A percentile compares a stretch with the other conserved stretches of the same genome.
These are phyloP conservation scores for Vigna radiata DNA, from an alignment of 306 rosid species.

Conservation along the genomic window DNA sequence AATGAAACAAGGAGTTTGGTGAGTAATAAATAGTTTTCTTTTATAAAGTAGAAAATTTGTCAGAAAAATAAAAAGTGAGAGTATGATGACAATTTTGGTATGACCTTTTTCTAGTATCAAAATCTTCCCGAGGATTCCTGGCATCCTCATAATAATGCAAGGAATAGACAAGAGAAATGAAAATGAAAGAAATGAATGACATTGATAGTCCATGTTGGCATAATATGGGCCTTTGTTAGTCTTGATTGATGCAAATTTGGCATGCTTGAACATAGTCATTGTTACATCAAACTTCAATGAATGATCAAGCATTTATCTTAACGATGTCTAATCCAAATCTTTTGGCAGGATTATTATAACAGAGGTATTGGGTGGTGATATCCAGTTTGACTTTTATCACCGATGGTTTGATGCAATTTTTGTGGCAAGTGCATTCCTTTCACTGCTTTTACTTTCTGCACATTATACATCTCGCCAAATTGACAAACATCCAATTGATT, in stretches of 20 bases:
- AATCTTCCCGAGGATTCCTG: not conserved
- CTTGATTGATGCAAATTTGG: constrained; percentile 22
- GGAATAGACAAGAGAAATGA: constrained; percentile 14
- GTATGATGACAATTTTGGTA: not conserved
- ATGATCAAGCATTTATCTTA: constrained; percentile 13
- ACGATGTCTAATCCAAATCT: constrained; percentile 37
- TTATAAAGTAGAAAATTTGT: constrained; percentile 5
- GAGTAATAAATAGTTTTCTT: constrained; percentile 12
- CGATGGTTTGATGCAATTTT: constrained; percentile 99
- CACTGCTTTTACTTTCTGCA: constrained; percentile 91
- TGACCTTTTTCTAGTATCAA: not conserved
- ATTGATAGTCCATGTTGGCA: not conserved
- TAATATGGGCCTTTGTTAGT: constrained; percentile 13
- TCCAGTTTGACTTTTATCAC: constrained; percentile 97
- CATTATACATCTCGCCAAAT: constrained; percentile 95
- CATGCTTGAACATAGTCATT: constrained; percentile 2
- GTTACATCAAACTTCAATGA: constrained; percentile 26
- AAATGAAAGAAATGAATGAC: constrained; percentile 28
- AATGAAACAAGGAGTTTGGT: not conserved
- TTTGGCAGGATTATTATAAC: constrained; percentile 89
- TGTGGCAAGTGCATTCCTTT: constrained; percentile 98
- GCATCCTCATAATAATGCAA: constrained; percentile 13
- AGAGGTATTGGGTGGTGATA: constrained; percentile 98
- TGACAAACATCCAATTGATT: constrained; percentile 98
- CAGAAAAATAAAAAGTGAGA: constrained; percentile 22